Evolutionary conservation across 2,329 filamentous ascomycete species (phyloP), one percentile per base, ranked within the genome.

Genomic region (Botryosphaeria agaves): DNA sequence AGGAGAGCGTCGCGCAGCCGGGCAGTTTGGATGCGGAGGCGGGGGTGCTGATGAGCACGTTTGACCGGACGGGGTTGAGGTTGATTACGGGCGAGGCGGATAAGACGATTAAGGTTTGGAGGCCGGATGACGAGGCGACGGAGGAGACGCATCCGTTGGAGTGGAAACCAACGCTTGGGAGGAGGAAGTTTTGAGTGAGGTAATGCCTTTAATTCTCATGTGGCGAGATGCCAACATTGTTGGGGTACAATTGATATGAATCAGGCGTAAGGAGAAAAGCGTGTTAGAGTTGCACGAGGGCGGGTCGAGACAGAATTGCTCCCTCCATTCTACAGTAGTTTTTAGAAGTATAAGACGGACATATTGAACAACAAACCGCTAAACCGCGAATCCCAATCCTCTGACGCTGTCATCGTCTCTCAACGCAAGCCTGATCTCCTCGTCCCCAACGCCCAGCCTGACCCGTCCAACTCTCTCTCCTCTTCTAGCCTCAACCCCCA

Each of bases 101-200:
- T 52, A 98, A 98, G 66, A 93, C 85, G 0, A 93, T 36, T 32
- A 95, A 98, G 68, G 72, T 98, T 34, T 98, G 89, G 89, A 91
- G 85, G 54, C 79, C 77, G 41, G 89, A 98, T 51, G 82, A 91
- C 28, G 71, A 77, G 31, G 89, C 89, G 12, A 94, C 87, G 1
- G 78, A 79, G 21, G 83, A 95, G 52, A 80, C 79, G 2, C 84
- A 95, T 55, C 89, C 89, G 2, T 55, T 98, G 26, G 76, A 91
- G 26, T 98, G 89, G 89, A 83, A 80, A 46, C 85, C 85, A 14
- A 81, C 72, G 2, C 53, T 92, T 32, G 74, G 74, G 11, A 66
- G 78, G 46, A 71, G 79, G 50, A 89, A 85, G 53, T 89, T 53
- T 24, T 45, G 32, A 33, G 14, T n/a, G n/a, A n/a, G n/a, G n/a